phyloP scores from a whole-genome alignment of 208 protist species.

The Tetramitus jugosus region DNA sequence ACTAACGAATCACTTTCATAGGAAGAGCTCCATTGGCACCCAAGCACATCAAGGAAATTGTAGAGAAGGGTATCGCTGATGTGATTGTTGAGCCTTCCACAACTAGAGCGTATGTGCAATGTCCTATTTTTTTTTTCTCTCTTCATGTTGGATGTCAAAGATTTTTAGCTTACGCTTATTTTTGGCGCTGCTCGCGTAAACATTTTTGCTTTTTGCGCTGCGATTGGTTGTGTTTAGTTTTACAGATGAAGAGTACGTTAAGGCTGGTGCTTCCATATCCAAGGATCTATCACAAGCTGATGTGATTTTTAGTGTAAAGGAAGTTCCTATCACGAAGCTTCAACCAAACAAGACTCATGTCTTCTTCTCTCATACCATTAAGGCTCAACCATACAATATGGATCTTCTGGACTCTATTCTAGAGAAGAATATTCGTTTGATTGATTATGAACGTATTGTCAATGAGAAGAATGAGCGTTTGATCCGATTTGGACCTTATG shows the following conservation, averaged over 20 bases:
- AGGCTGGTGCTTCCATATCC: slow-evolving; percentile 49
- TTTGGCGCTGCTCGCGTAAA: too few species aligned
- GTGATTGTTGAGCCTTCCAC: too few species aligned
- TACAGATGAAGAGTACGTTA: slow-evolving; percentile 41
- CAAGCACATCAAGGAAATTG: slow-evolving; percentile 43
- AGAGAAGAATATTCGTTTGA: slow-evolving; percentile 53
- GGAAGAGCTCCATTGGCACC: slow-evolving; percentile 54
- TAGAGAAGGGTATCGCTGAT: slow-evolving; percentile 25
- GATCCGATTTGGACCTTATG: slow-evolving; percentile 58
- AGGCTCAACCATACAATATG: slow-evolving; percentile 69
- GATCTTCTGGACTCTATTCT: slow-evolving; percentile 52
- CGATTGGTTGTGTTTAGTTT: too few species aligned
- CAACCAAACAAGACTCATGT: slow-evolving; percentile 50
- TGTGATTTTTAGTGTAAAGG: slow-evolving; percentile 63
- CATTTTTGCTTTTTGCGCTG: too few species aligned
- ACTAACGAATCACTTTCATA: too few species aligned
- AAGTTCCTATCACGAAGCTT: slow-evolving; percentile 45
- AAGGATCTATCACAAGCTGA: slow-evolving; percentile 50
- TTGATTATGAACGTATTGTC: slow-evolving; percentile 65
- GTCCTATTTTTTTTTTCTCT: too few species aligned
- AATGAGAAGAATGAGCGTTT: slow-evolving; percentile 40
- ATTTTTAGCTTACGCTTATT: too few species aligned
- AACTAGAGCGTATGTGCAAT: too few species aligned
- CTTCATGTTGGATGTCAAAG: too few species aligned
- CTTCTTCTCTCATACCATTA: slow-evolving; percentile 69